These are phyloP conservation scores for Melianthus villosus DNA, from an alignment of 441 rosid genomes.

Conservation along the genomic window DNA sequence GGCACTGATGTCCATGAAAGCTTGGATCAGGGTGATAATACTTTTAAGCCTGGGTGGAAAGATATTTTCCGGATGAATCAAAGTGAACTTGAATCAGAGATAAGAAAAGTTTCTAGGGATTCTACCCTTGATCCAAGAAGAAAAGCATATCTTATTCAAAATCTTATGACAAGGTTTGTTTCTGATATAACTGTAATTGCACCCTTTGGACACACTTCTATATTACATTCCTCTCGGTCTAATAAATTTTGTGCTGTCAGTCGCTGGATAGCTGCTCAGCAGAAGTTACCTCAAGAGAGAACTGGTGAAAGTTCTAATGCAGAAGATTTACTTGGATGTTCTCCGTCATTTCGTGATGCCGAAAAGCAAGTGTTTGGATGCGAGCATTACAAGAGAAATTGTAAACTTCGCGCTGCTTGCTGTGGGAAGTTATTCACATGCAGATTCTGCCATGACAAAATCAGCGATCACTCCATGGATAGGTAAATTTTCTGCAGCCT, in stretches of 20 bases:
- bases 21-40: slow-evolving; percentile 52
- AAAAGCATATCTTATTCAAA: slow-evolving; percentile 60
- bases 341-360: slow-evolving; percentile 59
- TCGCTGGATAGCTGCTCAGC: slow-evolving; percentile 87
- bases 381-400: slow-evolving; percentile 85
- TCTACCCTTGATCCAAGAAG: slow-evolving; percentile 73
- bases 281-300: slow-evolving; percentile 34
- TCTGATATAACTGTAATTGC: too few species aligned
- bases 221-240: too few species aligned
- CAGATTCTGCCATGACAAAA: slow-evolving; percentile 89
- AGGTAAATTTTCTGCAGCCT: too few species aligned
- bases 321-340: slow-evolving; percentile 37
- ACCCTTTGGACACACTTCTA: too few species aligned
- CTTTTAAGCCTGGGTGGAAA: slow-evolving; percentile 98
- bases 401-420: slow-evolving; percentile 82
- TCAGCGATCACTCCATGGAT: slow-evolving; percentile 82
- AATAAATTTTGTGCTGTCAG: slow-evolving; percentile 27
- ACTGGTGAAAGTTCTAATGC: slow-evolving; percentile 28
- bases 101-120: slow-evolving; percentile 61
- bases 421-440: slow-evolving; percentile 73
- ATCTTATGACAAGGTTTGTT: slow-evolving; percentile 63
- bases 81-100: slow-evolving; percentile 68
- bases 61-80: slow-evolving; percentile 97
- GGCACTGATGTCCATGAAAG: slow-evolving; percentile 39
- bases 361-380: slow-evolving; percentile 61